Percentiles rank a stretch among this genome's conserved stretches.
phyloP scores from a whole-genome alignment of 2,329 filamentous ascomycete species.

The Cytospora mali region DNA sequence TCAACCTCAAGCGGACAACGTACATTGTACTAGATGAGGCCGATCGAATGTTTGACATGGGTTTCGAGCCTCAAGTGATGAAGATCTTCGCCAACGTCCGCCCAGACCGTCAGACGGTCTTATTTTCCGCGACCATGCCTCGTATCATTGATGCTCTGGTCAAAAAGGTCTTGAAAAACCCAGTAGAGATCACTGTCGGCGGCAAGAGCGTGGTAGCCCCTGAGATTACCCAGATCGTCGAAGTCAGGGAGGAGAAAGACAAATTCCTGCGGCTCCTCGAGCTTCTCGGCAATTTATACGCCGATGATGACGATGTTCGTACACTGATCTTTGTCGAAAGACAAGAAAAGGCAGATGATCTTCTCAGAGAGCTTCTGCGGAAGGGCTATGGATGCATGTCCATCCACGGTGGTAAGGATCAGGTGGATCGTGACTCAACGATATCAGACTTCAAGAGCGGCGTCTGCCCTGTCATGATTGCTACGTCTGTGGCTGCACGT shows the following conservation, averaged over 20 bases:
- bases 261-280: conserved; percentile 87
- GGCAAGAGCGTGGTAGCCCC: conserved; percentile 84
- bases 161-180: conserved; percentile 81
- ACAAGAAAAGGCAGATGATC: conserved; percentile 84
- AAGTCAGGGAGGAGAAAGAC: conserved; percentile 77
- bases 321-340: conserved; percentile 90
- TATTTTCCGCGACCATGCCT: conserved; percentile 97
- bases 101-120: conserved; percentile 88
- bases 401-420: conserved; percentile 92
- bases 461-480: conserved; percentile 84
- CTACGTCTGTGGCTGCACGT: conserved; percentile 92
- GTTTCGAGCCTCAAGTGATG: conserved; percentile 97
- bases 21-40: conserved; percentile 97
- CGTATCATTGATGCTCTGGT: conserved; percentile 89
- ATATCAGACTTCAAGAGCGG: conserved; percentile 94
- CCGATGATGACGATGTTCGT: conserved; percentile 84
- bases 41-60: conserved; percentile 99
- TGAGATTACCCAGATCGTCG: conserved; percentile 92
- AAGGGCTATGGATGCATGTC: conserved; percentile 92
- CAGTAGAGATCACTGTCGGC: conserved; percentile 90
- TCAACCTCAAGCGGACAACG: conserved; percentile 84
- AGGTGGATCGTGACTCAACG: conserved; percentile 88
- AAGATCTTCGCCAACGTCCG: conserved; percentile 92
- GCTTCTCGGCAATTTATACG: conserved; percentile 83
- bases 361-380: conserved; percentile 75